These are phyloP conservation scores for Plasmodium chabaudi DNA, from an alignment of 169 alveolate genomes.

Conservation along the genomic window DNA sequence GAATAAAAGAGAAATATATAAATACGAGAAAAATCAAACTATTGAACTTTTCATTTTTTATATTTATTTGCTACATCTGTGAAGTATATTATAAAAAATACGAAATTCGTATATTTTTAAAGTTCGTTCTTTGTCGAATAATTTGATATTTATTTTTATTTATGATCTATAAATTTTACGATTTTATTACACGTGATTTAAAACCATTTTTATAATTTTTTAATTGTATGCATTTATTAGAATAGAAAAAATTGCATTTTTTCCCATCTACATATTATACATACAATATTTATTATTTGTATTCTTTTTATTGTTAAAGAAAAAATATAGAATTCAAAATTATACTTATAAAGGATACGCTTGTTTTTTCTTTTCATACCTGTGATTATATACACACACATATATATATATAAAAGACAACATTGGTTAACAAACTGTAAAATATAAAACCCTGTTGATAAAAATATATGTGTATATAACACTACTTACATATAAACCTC, in stretches of 20 bases:
- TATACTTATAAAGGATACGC: not conserved
- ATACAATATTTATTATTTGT: conserved; percentile 4
- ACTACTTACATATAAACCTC: not conserved
- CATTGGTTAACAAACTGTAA: not conserved
- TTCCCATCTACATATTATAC: not conserved
- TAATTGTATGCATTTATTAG: not conserved
- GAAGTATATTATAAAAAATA: not conserved
- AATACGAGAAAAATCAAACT: not conserved
- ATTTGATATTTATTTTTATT: not conserved
- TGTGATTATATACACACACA: conserved; percentile 13
- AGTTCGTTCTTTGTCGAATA: not conserved
- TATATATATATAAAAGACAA: not conserved
- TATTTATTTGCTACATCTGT: not conserved
- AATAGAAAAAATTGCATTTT: not conserved
- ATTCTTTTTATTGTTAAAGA: not conserved
- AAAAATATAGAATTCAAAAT: not conserved
- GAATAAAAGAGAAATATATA: not conserved
- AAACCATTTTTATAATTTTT: too few species aligned
- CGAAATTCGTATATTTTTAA: not conserved
- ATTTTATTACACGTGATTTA: not conserved
- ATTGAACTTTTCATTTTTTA: not conserved
- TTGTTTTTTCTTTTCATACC: not conserved
- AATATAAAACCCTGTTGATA: not conserved
- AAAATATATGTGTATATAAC: not conserved
- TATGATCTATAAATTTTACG: not conserved